Evolutionary conservation across 2,329 filamentous ascomycete species (phyloP).

Genomic region (Neofusicoccum umdonicola): DNA sequence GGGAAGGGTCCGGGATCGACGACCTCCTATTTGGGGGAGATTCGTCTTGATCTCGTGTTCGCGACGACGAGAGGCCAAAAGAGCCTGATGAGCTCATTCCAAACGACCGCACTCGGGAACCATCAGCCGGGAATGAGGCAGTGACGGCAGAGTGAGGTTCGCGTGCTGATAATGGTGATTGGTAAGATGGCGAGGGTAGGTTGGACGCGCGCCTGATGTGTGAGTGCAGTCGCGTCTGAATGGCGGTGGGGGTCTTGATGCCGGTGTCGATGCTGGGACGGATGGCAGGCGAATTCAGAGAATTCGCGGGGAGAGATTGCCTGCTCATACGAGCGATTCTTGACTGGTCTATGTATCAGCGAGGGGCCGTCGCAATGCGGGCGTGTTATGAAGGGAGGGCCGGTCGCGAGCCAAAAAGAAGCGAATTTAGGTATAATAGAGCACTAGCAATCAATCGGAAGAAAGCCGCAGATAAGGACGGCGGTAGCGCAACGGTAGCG

Average conservation of each 20-base stretch:
- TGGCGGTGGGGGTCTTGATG: slow-evolving; percentile 28
- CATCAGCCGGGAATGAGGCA: slow-evolving; percentile 2
- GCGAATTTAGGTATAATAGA: neutral
- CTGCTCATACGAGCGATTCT: slow-evolving; percentile 36
- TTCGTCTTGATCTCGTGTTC: slow-evolving; percentile 13
- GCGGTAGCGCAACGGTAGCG: neutral
- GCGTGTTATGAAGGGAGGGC: slow-evolving; percentile 13
- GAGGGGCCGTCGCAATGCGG: neutral
- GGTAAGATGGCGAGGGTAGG: slow-evolving; percentile 28
- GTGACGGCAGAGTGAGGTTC: slow-evolving; percentile 5
- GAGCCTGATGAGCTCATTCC: slow-evolving; percentile 11
- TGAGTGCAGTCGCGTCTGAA: slow-evolving; percentile 28
- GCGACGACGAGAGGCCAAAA: neutral
- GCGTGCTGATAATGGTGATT: slow-evolving; percentile 5
- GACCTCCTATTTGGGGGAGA: slow-evolving; percentile 5
- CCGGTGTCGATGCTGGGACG: slow-evolving; percentile 27
- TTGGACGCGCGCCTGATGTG: slow-evolving; percentile 32
- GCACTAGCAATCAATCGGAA: slow-evolving; percentile 3
- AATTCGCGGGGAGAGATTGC: slow-evolving; percentile 33
- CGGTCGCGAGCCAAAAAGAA: slow-evolving; percentile 4
- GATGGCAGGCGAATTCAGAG: slow-evolving; percentile 25
- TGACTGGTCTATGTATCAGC: slow-evolving; percentile 25
- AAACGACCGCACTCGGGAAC: slow-evolving; percentile 8
- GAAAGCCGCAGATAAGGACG: slow-evolving; percentile 5
- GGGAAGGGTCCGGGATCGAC: slow-evolving; percentile 9